Conservation (phyloP, 1,284 basidiomycete genomes). For the Leccinum cinnamomeum region DNA sequence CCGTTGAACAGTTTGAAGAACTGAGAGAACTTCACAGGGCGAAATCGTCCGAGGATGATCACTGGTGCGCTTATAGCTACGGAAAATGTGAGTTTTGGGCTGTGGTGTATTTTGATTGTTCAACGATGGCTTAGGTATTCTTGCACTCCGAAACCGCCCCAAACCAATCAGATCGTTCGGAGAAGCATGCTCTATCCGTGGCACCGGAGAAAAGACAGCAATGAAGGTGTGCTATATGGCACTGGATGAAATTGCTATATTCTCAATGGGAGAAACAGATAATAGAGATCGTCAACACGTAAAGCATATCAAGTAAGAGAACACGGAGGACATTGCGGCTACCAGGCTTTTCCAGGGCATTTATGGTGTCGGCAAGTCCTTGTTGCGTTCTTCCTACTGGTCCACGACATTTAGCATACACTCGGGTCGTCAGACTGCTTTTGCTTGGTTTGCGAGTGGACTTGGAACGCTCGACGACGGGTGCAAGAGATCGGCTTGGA, state of each 20-base stretch:
- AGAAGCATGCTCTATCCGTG: conserved; percentile 63
- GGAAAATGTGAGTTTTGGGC: conserved; percentile 50
- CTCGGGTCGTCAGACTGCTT: conserved; percentile 63
- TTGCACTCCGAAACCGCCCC: conserved; percentile 51
- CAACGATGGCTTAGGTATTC: conserved; percentile 46
- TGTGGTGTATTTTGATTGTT: conserved; percentile 2
- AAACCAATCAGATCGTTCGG: conserved; percentile 60
- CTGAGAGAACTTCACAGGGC: conserved; percentile 59
- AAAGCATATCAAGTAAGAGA: conserved; percentile 59
- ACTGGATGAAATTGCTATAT: not conserved
- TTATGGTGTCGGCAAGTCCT: conserved; percentile 78
- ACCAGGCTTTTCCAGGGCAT: conserved; percentile 69
- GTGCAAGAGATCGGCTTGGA: conserved; percentile 75
- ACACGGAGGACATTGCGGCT: conserved; percentile 56
- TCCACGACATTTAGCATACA: not conserved
- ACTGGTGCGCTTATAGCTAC: conserved; percentile 62
- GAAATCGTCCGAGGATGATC: conserved; percentile 56
- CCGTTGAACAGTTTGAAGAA: conserved; percentile 51
- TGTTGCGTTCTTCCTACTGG: not conserved
- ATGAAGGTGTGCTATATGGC: conserved; percentile 52
- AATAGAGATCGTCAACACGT: conserved; percentile 74
- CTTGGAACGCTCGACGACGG: conserved; percentile 76
- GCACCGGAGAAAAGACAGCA: conserved; percentile 76
- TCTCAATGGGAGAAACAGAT: conserved; percentile 47
- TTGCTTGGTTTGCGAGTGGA: conserved; percentile 73